Evolutionary conservation across 2,329 filamentous ascomycete species (phyloP).

Genomic region (Basipetospora chlamydospora): DNA sequence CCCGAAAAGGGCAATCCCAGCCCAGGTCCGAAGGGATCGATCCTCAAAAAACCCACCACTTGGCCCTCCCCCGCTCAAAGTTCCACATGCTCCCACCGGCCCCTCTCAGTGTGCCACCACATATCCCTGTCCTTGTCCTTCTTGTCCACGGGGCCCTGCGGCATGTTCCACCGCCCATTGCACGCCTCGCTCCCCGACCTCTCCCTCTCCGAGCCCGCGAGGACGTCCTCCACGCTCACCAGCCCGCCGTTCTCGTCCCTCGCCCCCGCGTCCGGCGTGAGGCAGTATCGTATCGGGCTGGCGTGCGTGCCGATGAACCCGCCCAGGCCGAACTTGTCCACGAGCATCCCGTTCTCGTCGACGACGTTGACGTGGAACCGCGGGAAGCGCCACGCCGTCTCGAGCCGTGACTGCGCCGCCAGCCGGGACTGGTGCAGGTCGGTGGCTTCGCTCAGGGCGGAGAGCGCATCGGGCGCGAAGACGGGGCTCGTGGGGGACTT

Average conservation of each 20-base stretch:
- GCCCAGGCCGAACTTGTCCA: constrained; percentile 39
- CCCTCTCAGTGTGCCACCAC: constrained; percentile 36
- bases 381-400: constrained; percentile 37
- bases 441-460: constrained; percentile 19
- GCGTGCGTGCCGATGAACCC: constrained; percentile 47
- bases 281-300: constrained; percentile 44
- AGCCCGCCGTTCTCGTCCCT: no score
- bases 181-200: constrained; percentile 23
- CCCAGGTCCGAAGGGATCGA: no score
- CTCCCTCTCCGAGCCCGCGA: constrained; percentile 32
- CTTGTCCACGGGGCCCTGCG: constrained; percentile 21
- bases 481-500: constrained; percentile 20
- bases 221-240: constrained; percentile 34
- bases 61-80: constrained; percentile 8
- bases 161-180: constrained; percentile 31
- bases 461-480: constrained; percentile 12
- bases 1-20: no score
- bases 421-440: constrained; percentile 39
- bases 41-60: no score
- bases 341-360: constrained; percentile 33
- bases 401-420: constrained; percentile 50
- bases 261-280: constrained; percentile 43
- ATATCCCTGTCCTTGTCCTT: constrained; percentile 29
- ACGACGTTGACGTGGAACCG: constrained; percentile 44
- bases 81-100: constrained; percentile 23